These are phyloP conservation scores for Bipolaris bicolor DNA, from an alignment of 2,329 filamentous ascomycete species.

Conservation along the genomic window DNA sequence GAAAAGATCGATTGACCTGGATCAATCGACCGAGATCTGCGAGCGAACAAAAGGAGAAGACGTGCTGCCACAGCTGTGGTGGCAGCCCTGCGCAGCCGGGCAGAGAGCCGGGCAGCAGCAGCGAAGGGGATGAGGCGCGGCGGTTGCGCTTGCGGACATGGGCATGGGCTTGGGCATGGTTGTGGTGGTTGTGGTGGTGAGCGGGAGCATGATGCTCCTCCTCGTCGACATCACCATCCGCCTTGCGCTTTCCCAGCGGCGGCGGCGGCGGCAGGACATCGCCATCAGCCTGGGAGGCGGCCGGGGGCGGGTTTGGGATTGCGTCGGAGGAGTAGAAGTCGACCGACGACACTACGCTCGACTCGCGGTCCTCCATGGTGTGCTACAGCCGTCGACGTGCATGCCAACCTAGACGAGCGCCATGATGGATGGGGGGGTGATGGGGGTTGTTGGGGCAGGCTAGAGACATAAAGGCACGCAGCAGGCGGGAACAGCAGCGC, in stretches of 20 bases:
- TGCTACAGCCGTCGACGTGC: conserved; percentile 19
- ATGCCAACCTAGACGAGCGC: conserved; percentile 40
- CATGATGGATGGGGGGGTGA: conserved; percentile 22
- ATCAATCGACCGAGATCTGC: conserved; percentile 68
- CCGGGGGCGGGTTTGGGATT: conserved; percentile 17
- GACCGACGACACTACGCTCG: conserved; percentile 43
- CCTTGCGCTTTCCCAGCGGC: conserved; percentile 44
- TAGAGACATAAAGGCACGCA: conserved; percentile 36
- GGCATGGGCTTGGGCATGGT: conserved; percentile 6
- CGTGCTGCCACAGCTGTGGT: conserved; percentile 70
- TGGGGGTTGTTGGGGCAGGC: conserved; percentile 22
- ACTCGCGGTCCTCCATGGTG: conserved; percentile 44
- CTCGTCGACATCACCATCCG: conserved; percentile 24
- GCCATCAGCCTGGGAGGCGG: conserved; percentile 18
- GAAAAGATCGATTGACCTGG: conserved; percentile 71
- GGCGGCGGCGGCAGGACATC: conserved; percentile 9
- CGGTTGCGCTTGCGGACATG: conserved; percentile 45
- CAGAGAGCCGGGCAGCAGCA: conserved; percentile 23
- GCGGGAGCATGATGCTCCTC: conserved; percentile 1
- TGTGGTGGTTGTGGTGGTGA: conserved; percentile 5
- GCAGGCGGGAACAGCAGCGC: conserved; percentile 11
- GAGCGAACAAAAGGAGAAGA: conserved; percentile 71
- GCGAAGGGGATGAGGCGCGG: conserved; percentile 18
- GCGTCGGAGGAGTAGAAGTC: conserved; percentile 45
- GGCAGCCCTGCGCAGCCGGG: conserved; percentile 55